phyloP scores from a whole-genome alignment of 768 basidiomycete species.

The Russula abietina region DNA sequence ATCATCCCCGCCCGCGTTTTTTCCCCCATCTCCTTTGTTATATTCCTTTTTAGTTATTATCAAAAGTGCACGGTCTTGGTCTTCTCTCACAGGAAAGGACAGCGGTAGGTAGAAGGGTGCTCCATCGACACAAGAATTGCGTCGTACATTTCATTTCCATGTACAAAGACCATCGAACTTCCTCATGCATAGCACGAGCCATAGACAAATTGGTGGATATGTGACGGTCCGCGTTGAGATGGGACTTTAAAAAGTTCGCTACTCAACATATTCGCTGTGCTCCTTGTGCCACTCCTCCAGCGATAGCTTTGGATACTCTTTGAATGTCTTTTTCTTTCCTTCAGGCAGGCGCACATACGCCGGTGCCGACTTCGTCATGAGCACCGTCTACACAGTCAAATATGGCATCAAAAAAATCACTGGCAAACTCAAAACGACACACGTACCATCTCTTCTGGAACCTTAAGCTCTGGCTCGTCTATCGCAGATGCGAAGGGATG shows the following conservation, averaged over 20 bases:
- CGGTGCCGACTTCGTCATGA: constrained; percentile 42
- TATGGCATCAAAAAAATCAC: neutral
- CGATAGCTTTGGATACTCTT: constrained; percentile 40
- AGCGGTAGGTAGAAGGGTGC: neutral
- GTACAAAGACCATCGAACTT: neutral
- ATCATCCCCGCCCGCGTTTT: no score
- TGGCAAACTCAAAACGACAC: neutral
- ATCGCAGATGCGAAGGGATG: constrained; percentile 67
- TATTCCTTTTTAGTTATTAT: no score
- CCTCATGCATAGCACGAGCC: neutral
- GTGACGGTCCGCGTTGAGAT: neutral
- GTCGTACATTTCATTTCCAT: neutral
- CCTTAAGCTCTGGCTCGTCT: constrained; percentile 51
- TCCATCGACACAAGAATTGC: neutral
- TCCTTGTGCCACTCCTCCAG: constrained; percentile 59
- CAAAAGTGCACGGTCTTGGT: neutral
- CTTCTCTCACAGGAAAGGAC: no score
- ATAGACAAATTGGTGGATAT: neutral
- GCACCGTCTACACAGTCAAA: neutral
- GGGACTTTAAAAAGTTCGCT: neutral
- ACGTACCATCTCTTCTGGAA: constrained; percentile 47
- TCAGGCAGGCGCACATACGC: constrained; percentile 58
- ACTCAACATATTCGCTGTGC: constrained; percentile 37
- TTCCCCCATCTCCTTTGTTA: no score
- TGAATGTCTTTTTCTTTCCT: constrained; percentile 44